phyloP scores from a whole-genome alignment of 164 flowering plant genomes.

The Tetrastigma voinierianum region DNA sequence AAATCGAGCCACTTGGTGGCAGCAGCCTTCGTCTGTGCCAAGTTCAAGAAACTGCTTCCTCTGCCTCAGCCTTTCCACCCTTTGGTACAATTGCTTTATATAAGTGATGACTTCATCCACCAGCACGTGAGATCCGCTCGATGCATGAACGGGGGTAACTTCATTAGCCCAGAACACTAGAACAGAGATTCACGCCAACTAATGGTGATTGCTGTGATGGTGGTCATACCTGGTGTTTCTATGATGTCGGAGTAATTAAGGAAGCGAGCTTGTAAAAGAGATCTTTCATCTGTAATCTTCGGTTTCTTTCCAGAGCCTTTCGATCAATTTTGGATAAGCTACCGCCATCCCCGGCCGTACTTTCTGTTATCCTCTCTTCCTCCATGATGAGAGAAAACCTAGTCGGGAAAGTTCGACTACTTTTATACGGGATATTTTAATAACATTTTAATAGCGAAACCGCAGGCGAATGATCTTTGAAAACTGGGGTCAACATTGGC shows the following conservation, averaged over 20 bases:
- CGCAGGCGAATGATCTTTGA: too few relatives aligned
- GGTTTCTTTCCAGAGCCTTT: background rate
- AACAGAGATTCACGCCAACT: background rate
- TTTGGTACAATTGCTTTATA: background rate
- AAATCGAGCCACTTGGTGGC: background rate
- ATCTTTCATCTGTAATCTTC: background rate
- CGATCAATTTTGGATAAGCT: background rate
- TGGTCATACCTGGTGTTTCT: too few relatives aligned
- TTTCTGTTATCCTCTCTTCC: too few relatives aligned
- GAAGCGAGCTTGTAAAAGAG: background rate
- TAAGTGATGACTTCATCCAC: background rate
- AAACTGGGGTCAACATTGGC: too few relatives aligned
- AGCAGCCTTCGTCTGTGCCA: background rate
- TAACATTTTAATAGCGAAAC: too few relatives aligned
- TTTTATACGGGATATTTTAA: too few relatives aligned
- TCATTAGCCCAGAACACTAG: background rate
- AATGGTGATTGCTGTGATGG: too few relatives aligned
- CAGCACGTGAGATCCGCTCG: background rate
- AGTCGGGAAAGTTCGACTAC: too few relatives aligned
- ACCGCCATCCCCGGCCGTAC: background rate
- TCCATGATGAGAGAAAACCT: too few relatives aligned
- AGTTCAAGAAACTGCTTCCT: background rate
- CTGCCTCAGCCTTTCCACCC: background rate
- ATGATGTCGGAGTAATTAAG: background rate
- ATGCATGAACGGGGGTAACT: background rate